These are phyloP conservation scores for Phanerodontia chrysosporium DNA, from an alignment of 768 basidiomycete genomes.

Conservation along the genomic window DNA sequence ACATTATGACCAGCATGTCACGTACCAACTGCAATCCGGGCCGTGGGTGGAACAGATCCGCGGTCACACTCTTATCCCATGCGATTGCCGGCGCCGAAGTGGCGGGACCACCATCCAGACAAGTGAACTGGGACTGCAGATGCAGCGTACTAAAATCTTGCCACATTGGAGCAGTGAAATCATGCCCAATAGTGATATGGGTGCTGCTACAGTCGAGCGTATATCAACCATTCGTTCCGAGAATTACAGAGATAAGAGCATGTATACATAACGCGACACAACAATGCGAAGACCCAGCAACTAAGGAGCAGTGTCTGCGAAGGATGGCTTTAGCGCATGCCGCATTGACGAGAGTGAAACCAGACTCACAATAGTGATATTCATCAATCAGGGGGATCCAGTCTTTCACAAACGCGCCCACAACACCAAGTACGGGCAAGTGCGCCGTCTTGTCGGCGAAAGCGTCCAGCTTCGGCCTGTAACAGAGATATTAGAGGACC, in stretches of 20 bases:
- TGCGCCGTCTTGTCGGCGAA: constrained; percentile 51
- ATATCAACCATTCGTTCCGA: background rate
- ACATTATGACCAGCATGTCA: no score
- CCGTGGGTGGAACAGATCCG: no score
- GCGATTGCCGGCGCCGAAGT: no score
- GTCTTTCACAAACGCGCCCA: constrained; percentile 69
- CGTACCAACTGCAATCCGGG: no score
- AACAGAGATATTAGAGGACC: background rate
- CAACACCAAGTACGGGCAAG: constrained; percentile 61
- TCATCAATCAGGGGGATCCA: constrained; percentile 89
- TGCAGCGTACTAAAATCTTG: no score
- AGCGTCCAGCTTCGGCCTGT: constrained; percentile 72
- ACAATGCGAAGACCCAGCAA: background rate
- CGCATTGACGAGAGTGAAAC: background rate
- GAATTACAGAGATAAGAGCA: background rate
- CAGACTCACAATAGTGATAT: constrained; percentile 84
- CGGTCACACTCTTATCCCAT: no score
- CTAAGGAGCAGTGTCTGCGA: constrained; percentile 42
- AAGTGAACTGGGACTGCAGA: no score
- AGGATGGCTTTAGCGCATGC: background rate
- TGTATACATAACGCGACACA: background rate
- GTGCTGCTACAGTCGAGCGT: background rate
- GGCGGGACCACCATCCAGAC: no score
- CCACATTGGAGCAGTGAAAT: no score
- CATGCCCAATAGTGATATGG: constrained; percentile 8